Evolutionary conservation across 2,329 filamentous ascomycete species (phyloP), one percentile per base, ranked within the genome.

Genomic region (Epicoccum nigrum): DNA sequence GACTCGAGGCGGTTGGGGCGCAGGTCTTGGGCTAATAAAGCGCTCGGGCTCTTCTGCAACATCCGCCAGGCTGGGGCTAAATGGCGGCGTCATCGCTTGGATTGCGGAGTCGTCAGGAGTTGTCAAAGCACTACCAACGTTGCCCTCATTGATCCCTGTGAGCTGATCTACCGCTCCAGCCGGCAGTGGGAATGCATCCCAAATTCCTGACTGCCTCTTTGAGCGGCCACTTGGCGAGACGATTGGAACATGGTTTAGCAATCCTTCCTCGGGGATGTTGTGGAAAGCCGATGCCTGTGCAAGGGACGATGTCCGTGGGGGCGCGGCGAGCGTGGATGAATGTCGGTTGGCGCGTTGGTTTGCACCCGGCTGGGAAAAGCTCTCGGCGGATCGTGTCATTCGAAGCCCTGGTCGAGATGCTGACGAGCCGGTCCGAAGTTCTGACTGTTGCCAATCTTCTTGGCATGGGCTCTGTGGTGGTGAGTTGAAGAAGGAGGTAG

Each of bases 361-460:
- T 4, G 78, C 68, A 19, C 75, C 77, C 3, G 80, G 79, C n/a
- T 79, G 77, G 20, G 81, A 83, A 62, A 83, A 83, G 60, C 81
- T 83, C 51, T 83, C 81, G 17, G 79, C 72, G 11, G 72, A 74
- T 37, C 72, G 59, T 23, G 59, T 68, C 21, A 64, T 49, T 4
- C 70, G 67, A 27, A 73, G 60, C 7, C 58, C 41, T 42, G 53
- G 60, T 31, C 51, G 39, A n/a, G 55, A 48, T 23, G 45, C 34
- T 20, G 51, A 47, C 4, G 55, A 56, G 12, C 55, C 59, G 4
- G 53, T 47, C 8, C 43, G 46, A 5, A 44, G 35, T 17, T 56
- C 56, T 27, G 53, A 20, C 33, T 58, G 55, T 33, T 56, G 55
- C 44, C 40, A 48, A 19, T 62, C 56, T 4, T 53, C 25, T 13